Evolutionary conservation across 2,329 filamentous ascomycete genomes (phyloP).

Genomic region (Sarocladium kiliense): DNA sequence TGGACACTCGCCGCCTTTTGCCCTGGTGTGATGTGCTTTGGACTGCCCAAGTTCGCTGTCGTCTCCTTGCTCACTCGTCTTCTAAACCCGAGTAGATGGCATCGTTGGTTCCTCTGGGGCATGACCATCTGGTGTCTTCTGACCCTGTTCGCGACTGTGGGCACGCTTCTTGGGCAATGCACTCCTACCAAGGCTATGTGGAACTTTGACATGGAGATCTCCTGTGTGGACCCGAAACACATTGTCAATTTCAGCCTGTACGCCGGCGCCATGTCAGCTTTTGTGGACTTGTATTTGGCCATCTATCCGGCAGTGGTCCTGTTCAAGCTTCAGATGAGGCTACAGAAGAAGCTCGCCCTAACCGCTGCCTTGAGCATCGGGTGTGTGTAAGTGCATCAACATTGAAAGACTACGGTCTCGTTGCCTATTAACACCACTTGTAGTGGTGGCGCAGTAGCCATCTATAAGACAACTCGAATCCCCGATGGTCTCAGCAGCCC

Average conservation of each 20-base stretch:
- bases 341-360: conserved; percentile 35
- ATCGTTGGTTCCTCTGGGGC: conserved; percentile 30
- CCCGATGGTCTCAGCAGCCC: conserved; percentile 17
- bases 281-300: conserved; percentile 37
- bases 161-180: conserved; percentile 38
- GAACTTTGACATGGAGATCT: conserved; percentile 27
- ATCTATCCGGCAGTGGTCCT: conserved; percentile 34
- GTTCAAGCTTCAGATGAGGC: conserved; percentile 28
- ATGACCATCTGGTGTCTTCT: conserved; percentile 25
- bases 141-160: conserved; percentile 27
- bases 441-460: conserved; percentile 22
- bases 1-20: conserved; percentile 32
- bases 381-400: conserved; percentile 23
- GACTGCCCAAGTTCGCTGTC: conserved; percentile 35
- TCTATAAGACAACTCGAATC: conserved; percentile 25
- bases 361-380: conserved; percentile 32
- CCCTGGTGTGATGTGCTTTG: conserved; percentile 33
- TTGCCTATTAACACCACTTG: not conserved
- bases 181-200: conserved; percentile 32
- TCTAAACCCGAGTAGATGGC: conserved; percentile 28
- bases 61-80: conserved; percentile 31
- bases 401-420: not conserved
- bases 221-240: conserved; percentile 28
- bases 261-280: conserved; percentile 28
- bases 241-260: conserved; percentile 34